Conservation (phyloP, 208 protist species). For the Naegleria lovaniensis region DNA sequence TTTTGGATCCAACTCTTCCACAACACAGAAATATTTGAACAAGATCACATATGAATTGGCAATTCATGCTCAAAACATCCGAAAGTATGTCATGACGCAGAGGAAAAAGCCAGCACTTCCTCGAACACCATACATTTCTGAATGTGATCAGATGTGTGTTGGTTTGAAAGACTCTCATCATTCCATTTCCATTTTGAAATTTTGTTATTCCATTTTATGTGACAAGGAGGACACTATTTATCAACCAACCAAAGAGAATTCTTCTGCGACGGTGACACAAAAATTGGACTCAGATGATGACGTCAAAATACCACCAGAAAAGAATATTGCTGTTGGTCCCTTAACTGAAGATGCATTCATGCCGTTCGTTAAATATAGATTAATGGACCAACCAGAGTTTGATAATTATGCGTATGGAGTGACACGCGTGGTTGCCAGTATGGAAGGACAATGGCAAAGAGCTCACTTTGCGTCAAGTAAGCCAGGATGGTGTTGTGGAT, state of each 20-base stretch:
- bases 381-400: not conserved
- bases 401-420: not conserved
- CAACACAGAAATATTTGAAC: no score
- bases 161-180: not conserved
- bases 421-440: no score
- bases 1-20: not conserved
- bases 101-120: not conserved
- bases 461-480: not conserved
- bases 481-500: not conserved
- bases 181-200: not conserved
- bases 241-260: not conserved
- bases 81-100: no score
- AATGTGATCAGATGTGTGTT: no score
- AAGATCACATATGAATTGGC: no score
- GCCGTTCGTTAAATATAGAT: not conserved
- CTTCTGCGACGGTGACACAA: no score
- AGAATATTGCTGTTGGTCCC: not conserved
- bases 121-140: not conserved
- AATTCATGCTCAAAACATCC: no score
- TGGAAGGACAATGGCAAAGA: no score
- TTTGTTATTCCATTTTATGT: not conserved
- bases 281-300: no score
- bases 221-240: not conserved
- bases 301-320: not conserved
- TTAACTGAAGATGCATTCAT: not conserved